Evolutionary conservation across 2,329 filamentous ascomycete species (phyloP), one percentile per base, ranked within the genome.

Genomic region (Paecilomyces variotii): DNA sequence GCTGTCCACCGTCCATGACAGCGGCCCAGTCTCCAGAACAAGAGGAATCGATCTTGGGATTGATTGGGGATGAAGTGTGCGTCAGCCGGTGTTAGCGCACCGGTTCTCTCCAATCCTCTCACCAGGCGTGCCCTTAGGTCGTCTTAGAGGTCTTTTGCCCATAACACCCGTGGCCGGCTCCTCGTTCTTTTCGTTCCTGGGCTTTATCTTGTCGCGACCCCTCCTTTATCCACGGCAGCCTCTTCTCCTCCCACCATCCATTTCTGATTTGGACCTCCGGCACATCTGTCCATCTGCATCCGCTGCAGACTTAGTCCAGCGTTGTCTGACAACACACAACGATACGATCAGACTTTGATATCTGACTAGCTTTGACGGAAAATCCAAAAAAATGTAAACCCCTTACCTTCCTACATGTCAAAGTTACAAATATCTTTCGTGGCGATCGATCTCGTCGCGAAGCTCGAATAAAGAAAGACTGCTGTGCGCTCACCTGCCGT

Each of bases 71-170:
- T 52, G 50, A 52, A 25, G 50, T 52, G 50, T 56, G 50, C 57
- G 53, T 51, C 59, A 56, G 56, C 59, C 56, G 51, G 32, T 56
- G 27, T 53, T 60, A 60, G 59, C 59, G 59, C 57, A 56, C 58
- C 35, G 50, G 53, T 30, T 26, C 54, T 54, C 56, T 58, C 56
- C 59, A 58, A 54, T 60, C 55, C 52, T 34, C 26, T 56, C 27
- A 52, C 50, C 50, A 28, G 25, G 11, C 24, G 32, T 35, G 39
- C 24, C 26, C 39, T 24, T 56, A 49, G 54, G 56, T 45, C 57
- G 26, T 19, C 53, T 26, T 52, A 26, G 50, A 52, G 4, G 32
- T 39, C 59, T 54, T 52, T 56, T 57, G 34, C 30, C 19, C 56
- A 24, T 59, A 57, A 53, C 59, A 54, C 55, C 32, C 27, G 56